Percentiles rank a stretch among this genome's conserved stretches.
These are phyloP conservation scores for Marasmius fiardii DNA, from an alignment of 1,284 basidiomycete genomes.

Conservation along the genomic window DNA sequence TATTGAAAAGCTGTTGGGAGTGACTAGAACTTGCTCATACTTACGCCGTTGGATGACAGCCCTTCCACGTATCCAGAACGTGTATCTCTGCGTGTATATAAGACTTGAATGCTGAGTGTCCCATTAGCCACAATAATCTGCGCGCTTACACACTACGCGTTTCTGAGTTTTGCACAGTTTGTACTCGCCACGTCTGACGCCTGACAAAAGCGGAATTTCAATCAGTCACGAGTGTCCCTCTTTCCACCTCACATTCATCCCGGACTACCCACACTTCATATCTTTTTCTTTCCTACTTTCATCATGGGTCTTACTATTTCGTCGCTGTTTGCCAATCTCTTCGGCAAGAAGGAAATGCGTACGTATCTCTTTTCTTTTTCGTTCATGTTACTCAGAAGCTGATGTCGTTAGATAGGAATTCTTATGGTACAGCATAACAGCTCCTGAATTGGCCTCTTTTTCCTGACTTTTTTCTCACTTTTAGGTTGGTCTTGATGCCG, in stretches of 20 bases:
- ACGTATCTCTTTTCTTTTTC: conserved; percentile 37
- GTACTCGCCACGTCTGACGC: conserved; percentile 12
- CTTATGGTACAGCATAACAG: conserved; percentile 54
- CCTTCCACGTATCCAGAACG: neutral
- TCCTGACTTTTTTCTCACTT: conserved; percentile 3
- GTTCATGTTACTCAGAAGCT: conserved; percentile 41
- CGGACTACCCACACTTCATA: conserved; percentile 23
- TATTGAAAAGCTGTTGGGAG: too few relatives aligned
- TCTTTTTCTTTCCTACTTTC: conserved; percentile 31
- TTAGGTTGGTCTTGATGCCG: conserved; percentile 95
- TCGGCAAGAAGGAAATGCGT: conserved; percentile 99
- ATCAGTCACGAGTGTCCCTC: conserved; percentile 37
- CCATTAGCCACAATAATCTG: neutral
- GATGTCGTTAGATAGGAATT: conserved; percentile 50
- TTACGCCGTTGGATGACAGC: too few relatives aligned
- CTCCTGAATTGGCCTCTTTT: conserved; percentile 13
- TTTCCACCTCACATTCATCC: conserved; percentile 33
- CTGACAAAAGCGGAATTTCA: conserved; percentile 34
- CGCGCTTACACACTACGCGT: too few relatives aligned
- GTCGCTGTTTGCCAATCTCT: conserved; percentile 79
- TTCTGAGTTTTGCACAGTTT: conserved; percentile 3
- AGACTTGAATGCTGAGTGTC: neutral
- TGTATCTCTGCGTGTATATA: neutral
- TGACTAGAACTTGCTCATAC: too few relatives aligned
- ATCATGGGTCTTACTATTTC: conserved; percentile 87